Evolutionary conservation across 805 yeast genomes (phyloP), one percentile per base, ranked within the genome.

Genomic region (Cyberlindnera lachancei): DNA sequence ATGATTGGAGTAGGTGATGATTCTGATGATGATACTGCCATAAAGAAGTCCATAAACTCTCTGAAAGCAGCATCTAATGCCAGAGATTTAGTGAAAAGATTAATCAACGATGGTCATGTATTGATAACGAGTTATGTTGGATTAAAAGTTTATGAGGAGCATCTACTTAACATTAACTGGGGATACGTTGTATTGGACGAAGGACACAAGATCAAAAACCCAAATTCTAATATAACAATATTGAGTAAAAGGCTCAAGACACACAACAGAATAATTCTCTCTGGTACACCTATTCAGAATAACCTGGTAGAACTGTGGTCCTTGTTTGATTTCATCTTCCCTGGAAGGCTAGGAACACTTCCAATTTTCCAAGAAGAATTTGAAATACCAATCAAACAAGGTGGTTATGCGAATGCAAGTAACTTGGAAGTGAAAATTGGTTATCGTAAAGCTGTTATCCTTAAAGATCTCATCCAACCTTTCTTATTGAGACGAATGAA

Each of bases 381-480:
- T 55, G 81, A 95, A 3, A 66, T 79, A 6, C 98, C 98, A 0
- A 92, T 92, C 27, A 90, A 87, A 50, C 69, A 84, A 53, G 98
- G 98, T n/a, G 98, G 98, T 0, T 92, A 92, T 58, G 95, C 98
- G 2, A 92, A 90, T 61, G 97, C 98, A 0, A 77, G 94, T 1
- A 92, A 92, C 53, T 73, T 92, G 4, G 96, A 92, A 53, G 97
- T 92, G 0, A 96, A 90, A 52, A 79, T 96, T 1, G 96, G 96
- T 2, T 88, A 85, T 52, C 86, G 86, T 53, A 92, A 97, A 61
- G 98, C 98, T 0, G 92, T 88, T 5, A 79, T 90, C 3, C 60
- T 92, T 32, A 66, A 95, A 31, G 95, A 92, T 46, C 58, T 90
- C 44, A 85, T 92, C 9, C 75, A 95, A 4, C 98, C 98, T 0